phyloP scores from a whole-genome alignment of 139 green algal species.

The Microglena sp. region DNA sequence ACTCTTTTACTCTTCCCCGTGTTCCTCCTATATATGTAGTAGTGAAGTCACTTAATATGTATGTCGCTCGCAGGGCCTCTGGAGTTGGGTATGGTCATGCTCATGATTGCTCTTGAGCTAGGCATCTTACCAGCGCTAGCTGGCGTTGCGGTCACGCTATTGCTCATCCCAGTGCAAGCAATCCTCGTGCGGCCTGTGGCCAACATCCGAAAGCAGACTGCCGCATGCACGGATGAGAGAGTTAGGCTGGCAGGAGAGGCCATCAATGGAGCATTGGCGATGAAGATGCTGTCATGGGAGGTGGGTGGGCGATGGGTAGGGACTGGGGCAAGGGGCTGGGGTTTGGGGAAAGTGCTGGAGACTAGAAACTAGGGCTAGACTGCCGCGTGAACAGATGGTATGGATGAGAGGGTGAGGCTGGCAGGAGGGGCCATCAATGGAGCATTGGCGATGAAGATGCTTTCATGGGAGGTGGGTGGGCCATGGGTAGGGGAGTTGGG shows the following conservation, averaged over 20 bases:
- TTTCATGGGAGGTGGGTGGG: constrained; percentile 29
- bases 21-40: no score
- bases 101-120: constrained; percentile 51
- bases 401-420: constrained; percentile 73
- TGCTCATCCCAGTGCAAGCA: constrained; percentile 49
- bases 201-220: constrained; percentile 25
- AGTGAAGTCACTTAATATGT: no score
- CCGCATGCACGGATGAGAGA: constrained; percentile 55
- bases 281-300: constrained; percentile 69
- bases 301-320: no score
- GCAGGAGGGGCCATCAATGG: constrained; percentile 49
- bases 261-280: constrained; percentile 52
- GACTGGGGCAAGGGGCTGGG: no score
- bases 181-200: constrained; percentile 48
- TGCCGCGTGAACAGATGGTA: no score
- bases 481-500: no score
- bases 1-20: constrained; percentile 58
- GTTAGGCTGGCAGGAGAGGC: constrained; percentile 59
- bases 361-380: no score
- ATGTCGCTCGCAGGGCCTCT: constrained; percentile 24
- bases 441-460: constrained; percentile 74
- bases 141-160: constrained; percentile 46
- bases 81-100: constrained; percentile 40
- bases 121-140: constrained; percentile 52
- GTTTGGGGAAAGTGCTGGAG: no score